Percentiles rank a stretch among this genome's conserved stretches.
These are phyloP conservation scores for Holtermanniella nyarrowii DNA, from an alignment of 768 basidiomycete genomes.

Conservation along the genomic window DNA sequence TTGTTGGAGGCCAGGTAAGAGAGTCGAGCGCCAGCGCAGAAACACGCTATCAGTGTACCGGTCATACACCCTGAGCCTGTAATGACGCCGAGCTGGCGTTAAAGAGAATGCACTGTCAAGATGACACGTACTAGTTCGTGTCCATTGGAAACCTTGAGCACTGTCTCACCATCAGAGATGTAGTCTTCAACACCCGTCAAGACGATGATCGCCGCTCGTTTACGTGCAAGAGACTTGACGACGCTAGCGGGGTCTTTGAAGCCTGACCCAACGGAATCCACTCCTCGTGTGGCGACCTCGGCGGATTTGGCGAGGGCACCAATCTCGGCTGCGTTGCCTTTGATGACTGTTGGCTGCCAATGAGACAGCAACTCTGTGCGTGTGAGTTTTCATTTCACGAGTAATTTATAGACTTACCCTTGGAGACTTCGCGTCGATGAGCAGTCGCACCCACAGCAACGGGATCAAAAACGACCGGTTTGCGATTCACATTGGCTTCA, in stretches of 20 bases:
- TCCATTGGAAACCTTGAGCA: constrained; percentile 66
- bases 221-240: constrained; percentile 58
- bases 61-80: constrained; percentile 83
- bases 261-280: constrained; percentile 69
- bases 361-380: constrained; percentile 54
- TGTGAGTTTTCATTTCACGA: background rate
- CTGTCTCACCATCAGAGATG: constrained; percentile 65
- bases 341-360: constrained; percentile 85
- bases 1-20: constrained; percentile 36
- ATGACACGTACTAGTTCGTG: constrained; percentile 41
- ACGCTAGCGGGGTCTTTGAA: constrained; percentile 66
- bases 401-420: constrained; percentile 44
- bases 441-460: constrained; percentile 78
- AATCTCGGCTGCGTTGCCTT: constrained; percentile 81
- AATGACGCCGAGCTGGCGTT: constrained; percentile 56
- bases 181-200: constrained; percentile 73
- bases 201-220: constrained; percentile 66
- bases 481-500: constrained; percentile 57
- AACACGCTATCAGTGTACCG: constrained; percentile 58
- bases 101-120: background rate
- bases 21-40: constrained; percentile 59
- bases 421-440: constrained; percentile 56
- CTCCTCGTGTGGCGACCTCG: constrained; percentile 70
- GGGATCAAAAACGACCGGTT: constrained; percentile 79
- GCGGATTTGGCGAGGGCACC: constrained; percentile 62